These are phyloP conservation scores for Heliamphora pulchella DNA, from an alignment of 179 eudicot genomes.

Conservation along the genomic window DNA sequence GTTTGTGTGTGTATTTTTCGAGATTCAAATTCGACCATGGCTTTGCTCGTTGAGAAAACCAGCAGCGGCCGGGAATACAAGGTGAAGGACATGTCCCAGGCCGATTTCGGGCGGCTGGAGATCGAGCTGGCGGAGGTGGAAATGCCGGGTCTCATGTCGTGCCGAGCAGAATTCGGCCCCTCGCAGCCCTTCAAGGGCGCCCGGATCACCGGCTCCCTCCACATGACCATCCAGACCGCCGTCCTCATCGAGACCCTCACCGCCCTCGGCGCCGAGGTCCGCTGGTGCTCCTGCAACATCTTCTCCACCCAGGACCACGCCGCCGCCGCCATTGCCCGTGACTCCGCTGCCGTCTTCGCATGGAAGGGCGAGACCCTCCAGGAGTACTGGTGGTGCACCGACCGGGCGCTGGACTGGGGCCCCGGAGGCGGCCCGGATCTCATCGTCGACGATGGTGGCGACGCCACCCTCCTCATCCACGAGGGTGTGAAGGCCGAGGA, in stretches of 20 bases:
- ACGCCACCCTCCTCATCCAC: slow-evolving; percentile 64
- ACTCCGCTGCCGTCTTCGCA: slow-evolving; percentile 65
- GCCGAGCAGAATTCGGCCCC: slow-evolving; percentile 53
- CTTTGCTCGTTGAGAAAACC: slow-evolving; percentile 45
- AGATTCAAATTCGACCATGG: slow-evolving; percentile 15
- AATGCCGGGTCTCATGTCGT: slow-evolving; percentile 62
- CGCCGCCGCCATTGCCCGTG: slow-evolving; percentile 64
- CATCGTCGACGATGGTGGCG: slow-evolving; percentile 68
- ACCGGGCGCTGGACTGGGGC: slow-evolving; percentile 70
- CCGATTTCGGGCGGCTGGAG: slow-evolving; percentile 64
- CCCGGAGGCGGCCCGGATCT: slow-evolving; percentile 62
- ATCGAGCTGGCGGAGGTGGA: slow-evolving; percentile 65
- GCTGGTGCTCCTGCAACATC: slow-evolving; percentile 67
- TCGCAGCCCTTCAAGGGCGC: slow-evolving; percentile 67
- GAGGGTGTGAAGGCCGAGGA: slow-evolving; percentile 75
- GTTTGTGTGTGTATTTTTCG: too few species aligned
- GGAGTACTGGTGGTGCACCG: slow-evolving; percentile 82
- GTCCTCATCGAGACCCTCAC: slow-evolving; percentile 61
- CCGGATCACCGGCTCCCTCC: slow-evolving; percentile 56
- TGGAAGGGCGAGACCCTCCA: slow-evolving; percentile 80
- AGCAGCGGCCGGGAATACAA: slow-evolving; percentile 45
- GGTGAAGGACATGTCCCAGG: slow-evolving; percentile 64
- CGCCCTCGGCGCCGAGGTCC: slow-evolving; percentile 59
- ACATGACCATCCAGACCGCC: slow-evolving; percentile 66
- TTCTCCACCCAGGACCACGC: slow-evolving; percentile 74